Evolutionary conservation across 129 eudicot genomes (phyloP).

Genomic region (Artemisia annua): DNA sequence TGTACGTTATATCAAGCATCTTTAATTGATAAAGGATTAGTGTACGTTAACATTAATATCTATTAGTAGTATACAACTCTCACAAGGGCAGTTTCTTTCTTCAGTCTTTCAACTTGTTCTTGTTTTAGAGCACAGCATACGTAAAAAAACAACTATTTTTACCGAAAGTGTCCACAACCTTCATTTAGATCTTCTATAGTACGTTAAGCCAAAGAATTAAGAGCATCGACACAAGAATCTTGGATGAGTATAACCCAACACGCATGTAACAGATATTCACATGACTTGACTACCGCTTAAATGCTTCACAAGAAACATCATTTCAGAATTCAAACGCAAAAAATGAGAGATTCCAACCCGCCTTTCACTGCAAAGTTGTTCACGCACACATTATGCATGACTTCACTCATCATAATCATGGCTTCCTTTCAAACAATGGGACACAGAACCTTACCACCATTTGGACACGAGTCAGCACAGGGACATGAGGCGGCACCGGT

Average conservation of each 20-base stretch:
- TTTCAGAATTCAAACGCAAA: conserved; percentile 16
- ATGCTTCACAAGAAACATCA: conserved; percentile 22
- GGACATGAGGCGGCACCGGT: conserved; percentile 10
- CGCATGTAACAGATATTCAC: background rate
- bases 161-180: conserved; percentile 12
- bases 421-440: conserved; percentile 17
- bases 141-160: background rate
- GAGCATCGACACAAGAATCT: background rate
- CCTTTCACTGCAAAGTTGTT: conserved; percentile 38
- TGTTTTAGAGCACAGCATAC: conserved; percentile 13
- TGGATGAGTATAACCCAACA: background rate
- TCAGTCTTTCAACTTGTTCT: background rate
- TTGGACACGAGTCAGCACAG: background rate
- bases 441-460: background rate
- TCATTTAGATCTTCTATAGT: conserved; percentile 1
- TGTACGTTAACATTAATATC: too few relatives aligned
- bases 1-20: too few relatives aligned
- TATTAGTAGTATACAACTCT: too few relatives aligned
- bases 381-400: conserved; percentile 45
- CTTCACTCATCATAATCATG: conserved; percentile 24
- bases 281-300: conserved; percentile 10
- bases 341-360: conserved; percentile 29
- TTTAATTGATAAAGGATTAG: too few relatives aligned
- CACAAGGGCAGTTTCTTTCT: background rate
- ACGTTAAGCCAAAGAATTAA: conserved; percentile 9